Evolutionary conservation across 2,329 filamentous ascomycete species (phyloP).

Genomic region (Fusarium sp.): DNA sequence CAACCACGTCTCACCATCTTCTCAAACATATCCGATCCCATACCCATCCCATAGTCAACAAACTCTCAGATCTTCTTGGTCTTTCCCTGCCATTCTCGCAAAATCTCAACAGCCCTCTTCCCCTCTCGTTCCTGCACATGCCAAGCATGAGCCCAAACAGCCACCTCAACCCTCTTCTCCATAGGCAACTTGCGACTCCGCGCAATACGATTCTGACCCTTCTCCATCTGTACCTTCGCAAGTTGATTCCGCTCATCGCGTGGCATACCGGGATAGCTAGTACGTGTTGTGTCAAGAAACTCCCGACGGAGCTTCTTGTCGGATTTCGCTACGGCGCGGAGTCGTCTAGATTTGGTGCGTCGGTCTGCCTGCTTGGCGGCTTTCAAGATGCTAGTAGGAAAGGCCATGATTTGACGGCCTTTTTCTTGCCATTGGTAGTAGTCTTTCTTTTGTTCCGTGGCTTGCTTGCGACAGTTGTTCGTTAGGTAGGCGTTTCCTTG

Average conservation of each 20-base stretch:
- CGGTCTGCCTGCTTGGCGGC: neutral
- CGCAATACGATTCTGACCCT: neutral
- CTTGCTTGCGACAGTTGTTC: conserved; percentile 2
- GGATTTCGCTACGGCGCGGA: neutral
- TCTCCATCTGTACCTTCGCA: neutral
- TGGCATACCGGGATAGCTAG: neutral
- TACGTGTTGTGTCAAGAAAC: neutral
- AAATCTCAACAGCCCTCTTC: neutral
- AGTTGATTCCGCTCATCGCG: neutral
- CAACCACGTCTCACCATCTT: neutral
- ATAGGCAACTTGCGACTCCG: neutral
- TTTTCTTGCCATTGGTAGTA: conserved; percentile 2
- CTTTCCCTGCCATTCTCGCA: neutral
- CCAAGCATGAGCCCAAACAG: conserved; percentile 2
- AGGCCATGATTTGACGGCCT: conserved; percentile 2
- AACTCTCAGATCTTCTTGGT: neutral
- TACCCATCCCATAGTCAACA: neutral
- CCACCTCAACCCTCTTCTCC: neutral
- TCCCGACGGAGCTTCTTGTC: neutral
- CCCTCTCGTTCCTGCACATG: neutral
- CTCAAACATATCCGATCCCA: neutral
- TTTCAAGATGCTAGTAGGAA: neutral
- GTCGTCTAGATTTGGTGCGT: neutral
- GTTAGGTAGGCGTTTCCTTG: conserved; percentile 2
- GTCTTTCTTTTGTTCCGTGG: neutral